Evolutionary conservation across 768 basidiomycete genomes (phyloP).

Genomic region (Cystobasidium tubakii): DNA sequence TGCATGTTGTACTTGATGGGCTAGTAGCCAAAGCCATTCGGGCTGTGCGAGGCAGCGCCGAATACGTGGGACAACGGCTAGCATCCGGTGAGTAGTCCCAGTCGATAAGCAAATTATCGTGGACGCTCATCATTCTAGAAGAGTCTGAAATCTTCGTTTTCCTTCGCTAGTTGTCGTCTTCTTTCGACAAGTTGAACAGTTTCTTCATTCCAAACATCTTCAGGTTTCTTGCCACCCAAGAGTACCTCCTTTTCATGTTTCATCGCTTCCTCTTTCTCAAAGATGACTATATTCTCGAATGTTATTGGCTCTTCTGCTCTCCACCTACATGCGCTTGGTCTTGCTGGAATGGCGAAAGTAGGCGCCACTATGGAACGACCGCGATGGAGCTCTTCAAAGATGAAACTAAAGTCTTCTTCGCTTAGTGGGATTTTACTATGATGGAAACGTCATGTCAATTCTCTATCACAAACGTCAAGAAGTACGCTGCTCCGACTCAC

Average conservation of each 20-base stretch:
- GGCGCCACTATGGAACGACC: slow-evolving; percentile 70
- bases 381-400: slow-evolving; percentile 82
- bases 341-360: slow-evolving; percentile 59
- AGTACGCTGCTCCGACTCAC: slow-evolving; percentile 24
- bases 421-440: slow-evolving; percentile 68
- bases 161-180: slow-evolving; percentile 59
- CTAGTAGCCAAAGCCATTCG: not conserved
- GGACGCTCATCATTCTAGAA: slow-evolving; percentile 14
- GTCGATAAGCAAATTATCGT: not conserved
- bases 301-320: slow-evolving; percentile 60
- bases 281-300: slow-evolving; percentile 76
- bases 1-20: no score
- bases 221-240: slow-evolving; percentile 51
- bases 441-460: not conserved
- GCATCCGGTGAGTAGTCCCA: not conserved
- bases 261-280: slow-evolving; percentile 63
- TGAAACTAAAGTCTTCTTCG: slow-evolving; percentile 71
- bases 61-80: not conserved
- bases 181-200: slow-evolving; percentile 59
- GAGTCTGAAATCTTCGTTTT: slow-evolving; percentile 39
- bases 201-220: slow-evolving; percentile 66
- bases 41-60: not conserved
- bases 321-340: slow-evolving; percentile 77
- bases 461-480: not conserved
- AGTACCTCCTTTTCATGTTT: slow-evolving; percentile 48